Base-by-base conservation (phyloP, 768 basidiomycete genomes). In the Phanerodontia chrysosporium region DNA sequence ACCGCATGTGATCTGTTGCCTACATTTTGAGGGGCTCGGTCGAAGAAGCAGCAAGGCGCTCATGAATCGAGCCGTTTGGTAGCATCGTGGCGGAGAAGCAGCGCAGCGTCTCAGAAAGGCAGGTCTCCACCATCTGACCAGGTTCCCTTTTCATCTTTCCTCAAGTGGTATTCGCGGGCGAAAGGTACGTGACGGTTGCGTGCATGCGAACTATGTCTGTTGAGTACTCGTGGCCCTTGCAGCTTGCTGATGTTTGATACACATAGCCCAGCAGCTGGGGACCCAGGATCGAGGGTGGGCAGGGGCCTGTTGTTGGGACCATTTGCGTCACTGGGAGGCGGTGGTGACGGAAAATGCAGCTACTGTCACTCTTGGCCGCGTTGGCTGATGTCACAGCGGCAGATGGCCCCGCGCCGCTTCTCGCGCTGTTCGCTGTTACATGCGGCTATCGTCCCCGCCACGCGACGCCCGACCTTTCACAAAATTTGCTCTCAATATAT, bases 81-180 rank as follows among this genome's bases (percentile, higher is more conserved):
- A 62, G 60, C 60, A 58, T 62, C 60, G 57, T 58, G 60, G 60
- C 56, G 24, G 36, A 35, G 30, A 44, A 53, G 35, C 46, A 18
- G 9, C 39, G 10, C 18, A 10, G 6, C 35, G n/a, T 36, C 29
- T 30, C 49, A 39, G 58, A 59, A 53, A 44, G 58, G 58, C 58
- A 59, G 39, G 51, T 36, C 13, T 22, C 32, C 32, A 44, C 22
- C 51, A 24, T 48, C 28, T 39, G 42, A 45, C 29, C 22, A 28
- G 22, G 22, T 30, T 13, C 44, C 21, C 16, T 28, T 44, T 58
- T 58, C 30, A 58, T 58, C 22, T 48, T n/a, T 7, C 57, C 57
- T 6, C 32, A 51, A 39, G 27, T 39, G 57, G 57, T 4, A 51
- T 21, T 21, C 10, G 16, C 16, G 30, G 4, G 13, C 36, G 29